These are phyloP conservation scores for Colletotrichum musicola DNA, from an alignment of 2,329 filamentous ascomycete species.

Conservation along the genomic window DNA sequence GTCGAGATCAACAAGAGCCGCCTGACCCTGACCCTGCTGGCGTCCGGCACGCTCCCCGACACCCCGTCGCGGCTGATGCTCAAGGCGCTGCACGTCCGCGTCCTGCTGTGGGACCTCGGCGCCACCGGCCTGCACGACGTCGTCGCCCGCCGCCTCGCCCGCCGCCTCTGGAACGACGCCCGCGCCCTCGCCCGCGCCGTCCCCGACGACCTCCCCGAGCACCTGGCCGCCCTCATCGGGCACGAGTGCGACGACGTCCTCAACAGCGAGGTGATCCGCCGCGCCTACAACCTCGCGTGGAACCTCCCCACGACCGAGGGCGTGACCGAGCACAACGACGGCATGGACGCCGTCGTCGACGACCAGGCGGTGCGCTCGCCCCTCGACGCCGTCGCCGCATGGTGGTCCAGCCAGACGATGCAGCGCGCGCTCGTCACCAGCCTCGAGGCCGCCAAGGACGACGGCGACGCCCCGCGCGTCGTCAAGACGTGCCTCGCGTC, in stretches of 20 bases:
- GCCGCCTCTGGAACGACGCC: constrained; percentile 85
- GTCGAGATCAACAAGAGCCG: constrained; percentile 90
- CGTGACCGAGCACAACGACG: constrained; percentile 72
- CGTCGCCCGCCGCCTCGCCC: constrained; percentile 79
- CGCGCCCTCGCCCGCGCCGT: constrained; percentile 71
- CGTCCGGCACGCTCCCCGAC: constrained; percentile 86
- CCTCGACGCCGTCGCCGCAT: constrained; percentile 90
- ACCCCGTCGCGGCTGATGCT: constrained; percentile 89
- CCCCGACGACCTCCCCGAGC: constrained; percentile 78
- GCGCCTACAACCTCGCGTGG: constrained; percentile 91
- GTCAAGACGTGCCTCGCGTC: constrained; percentile 69
- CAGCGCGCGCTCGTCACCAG: constrained; percentile 76
- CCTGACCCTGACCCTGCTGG: constrained; percentile 86
- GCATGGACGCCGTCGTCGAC: constrained; percentile 86
- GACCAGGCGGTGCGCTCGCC: constrained; percentile 88
- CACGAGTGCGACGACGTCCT: constrained; percentile 87
- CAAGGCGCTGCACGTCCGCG: constrained; percentile 90
- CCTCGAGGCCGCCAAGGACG: constrained; percentile 67
- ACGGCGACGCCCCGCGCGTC: constrained; percentile 53
- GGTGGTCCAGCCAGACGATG: constrained; percentile 83
- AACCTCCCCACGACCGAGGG: constrained; percentile 81
- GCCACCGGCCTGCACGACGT: constrained; percentile 76
- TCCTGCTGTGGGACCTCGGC: constrained; percentile 84
- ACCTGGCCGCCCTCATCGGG: constrained; percentile 81
- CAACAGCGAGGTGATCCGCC: constrained; percentile 80